Evolutionary conservation across 192 early-diverging fungal genomes (phyloP), one percentile per base, ranked within the genome.

Genomic region (Entrophospora sp.): DNA sequence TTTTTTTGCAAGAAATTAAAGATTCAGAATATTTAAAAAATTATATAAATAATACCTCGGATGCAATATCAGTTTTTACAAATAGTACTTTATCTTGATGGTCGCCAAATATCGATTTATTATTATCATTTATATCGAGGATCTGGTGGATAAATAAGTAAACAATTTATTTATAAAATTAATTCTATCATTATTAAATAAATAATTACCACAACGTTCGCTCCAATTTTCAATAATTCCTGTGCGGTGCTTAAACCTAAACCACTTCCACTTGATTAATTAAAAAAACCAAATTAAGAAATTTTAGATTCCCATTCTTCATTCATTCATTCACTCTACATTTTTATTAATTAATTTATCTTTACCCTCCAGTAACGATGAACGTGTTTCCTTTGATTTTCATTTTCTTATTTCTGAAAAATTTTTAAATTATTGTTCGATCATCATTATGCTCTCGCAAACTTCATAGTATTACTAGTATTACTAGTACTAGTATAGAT

Each of bases 291-390:
- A 14, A 10, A 24, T 27, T 53, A 3, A 53, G 10, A 14, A 1
- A 20, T 52, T 4, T 27, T 55, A 55, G 14, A 22, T 42, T 16
- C 7, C n/a, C n/a, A n/a, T n/a, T n/a, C n/a, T n/a, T n/a, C n/a
- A n/a, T n/a, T n/a, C n/a, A n/a, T n/a, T n/a, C 8, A 42, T 42
- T 42, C 16, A 42, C 40, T 42, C 16, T 7, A 7, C 7, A 42
- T 42, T 16, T 42, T 16, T 16, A 10, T 7, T 42, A 42, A 42
- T 7, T 10, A 13, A 18, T 6, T 18, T 4, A 24, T 46, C 18
- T 46, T 55, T 55, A 55, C 52, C 52, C 52, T 32, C 52, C 52
- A 28, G 52, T 55, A 18, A 55, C 52, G 14, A 55, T 32, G 27
- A 55, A 55, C 8, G 52, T 55, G 8, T 34, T 55, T 4, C 31